Base-by-base conservation (phyloP, 148 eudicot genomes). In the Arctostaphylos glauca region DNA sequence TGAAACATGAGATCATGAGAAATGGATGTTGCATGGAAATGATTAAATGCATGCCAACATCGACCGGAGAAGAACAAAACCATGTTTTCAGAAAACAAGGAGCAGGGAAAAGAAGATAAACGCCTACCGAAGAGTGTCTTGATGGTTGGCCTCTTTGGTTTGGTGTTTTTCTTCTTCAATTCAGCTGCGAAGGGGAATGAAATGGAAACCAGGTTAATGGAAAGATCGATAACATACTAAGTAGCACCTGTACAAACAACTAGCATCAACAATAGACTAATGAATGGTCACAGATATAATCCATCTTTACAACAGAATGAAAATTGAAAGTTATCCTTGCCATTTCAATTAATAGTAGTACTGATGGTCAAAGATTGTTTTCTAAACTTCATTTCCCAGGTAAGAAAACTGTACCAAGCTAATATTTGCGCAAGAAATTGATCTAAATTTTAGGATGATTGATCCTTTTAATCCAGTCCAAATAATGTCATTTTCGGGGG, bases 51-150 rank as follows among this genome's bases (percentile, higher is more conserved):
- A 19, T 13, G 43, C 19, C 52, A 67, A 43, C 25, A 54, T n/a
- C 18, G 64, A 48, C 23, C 2, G 44, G 12, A 3, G 52, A 81
- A 80, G 60, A 83, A 41, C 44, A 76, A 70, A 73, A 21, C 52
- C 53, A 60, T 43, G 16, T 43, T 76, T 16, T 10, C 53, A 84
- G 82, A 77, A 81, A 21, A 75, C 4, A 60, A 41, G 53, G 43
- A 49, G 79, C 53, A 41, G 70, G 55, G 10, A n/a, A 80, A 21
- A 14, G 60, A 58, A 75, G 59, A 53, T 14, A 23, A 46, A 81
- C 82, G 71, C 90, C 50, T 91, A 97, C 99, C 99, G 76, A 97
- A 97, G 79, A 97, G 95, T 73, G 99, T 84, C 87, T 93, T 97
- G 82, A 97, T 91, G 80, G 98, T 87, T 78, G 98, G 99, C 87